Base-by-base conservation (phyloP, 192 early-diverging fungal genomes). In the Diversispora eburnea region DNA sequence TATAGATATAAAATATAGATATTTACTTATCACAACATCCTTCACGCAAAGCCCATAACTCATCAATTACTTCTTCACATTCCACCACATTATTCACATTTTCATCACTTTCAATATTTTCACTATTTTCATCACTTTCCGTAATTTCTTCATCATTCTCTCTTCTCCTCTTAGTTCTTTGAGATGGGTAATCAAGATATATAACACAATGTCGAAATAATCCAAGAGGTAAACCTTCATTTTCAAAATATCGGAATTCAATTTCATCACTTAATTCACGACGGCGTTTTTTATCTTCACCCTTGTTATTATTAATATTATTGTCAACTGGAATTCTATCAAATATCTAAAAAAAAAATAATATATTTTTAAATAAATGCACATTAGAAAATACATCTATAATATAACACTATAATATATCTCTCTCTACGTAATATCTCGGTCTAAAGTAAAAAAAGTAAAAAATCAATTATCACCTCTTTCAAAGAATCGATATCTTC, bases 401-500 rank as follows among this genome's bases (percentile, higher is more conserved):
- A 1, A 33, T 33, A 33, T 33, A 33, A 33, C n/a, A n/a, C n/a
- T n/a, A n/a, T n/a, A n/a, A n/a, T n/a, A 33, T 33, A 33, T 33
- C n/a, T n/a, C n/a, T n/a, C n/a, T n/a, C 25, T 33, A 33, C 2
- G 2, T 33, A 33, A 33, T 33, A 33, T 33, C 25, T 1, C 25
- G 2, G 0, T 33, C 2, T 33, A 33, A 33, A 33, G 2, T 33
- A 33, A 33, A 33, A n/a, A n/a, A n/a, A n/a, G n/a, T n/a, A n/a
- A n/a, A n/a, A n/a, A 33, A 33, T 2, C 25, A 33, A 33, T 33
- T 33, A 33, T 33, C 25, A 91, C 89, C 76, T 91, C 87, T 71
- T 83, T 76, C 39, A 94, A 73, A 2, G 67, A 75, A 19, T 78
- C 76, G 5, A 68, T 75, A 33, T 81, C 84, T 0, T 90, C 71